Base-by-base conservation (phyloP, 2,329 filamentous ascomycete species). In the Metarhizium robertsii region DNA sequence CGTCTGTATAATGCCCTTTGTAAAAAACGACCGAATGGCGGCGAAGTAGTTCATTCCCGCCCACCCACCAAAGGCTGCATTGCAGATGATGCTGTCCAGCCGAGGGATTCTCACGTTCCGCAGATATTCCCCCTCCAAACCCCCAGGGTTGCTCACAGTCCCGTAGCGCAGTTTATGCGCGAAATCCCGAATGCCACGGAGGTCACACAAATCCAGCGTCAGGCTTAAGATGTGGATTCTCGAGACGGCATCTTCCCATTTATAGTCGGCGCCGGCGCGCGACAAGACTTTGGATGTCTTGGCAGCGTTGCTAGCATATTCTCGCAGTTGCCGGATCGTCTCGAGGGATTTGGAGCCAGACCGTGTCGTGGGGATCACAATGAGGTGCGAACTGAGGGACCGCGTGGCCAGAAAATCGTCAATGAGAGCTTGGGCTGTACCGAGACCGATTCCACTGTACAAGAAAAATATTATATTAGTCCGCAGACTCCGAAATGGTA, bases 21-120 rank as follows among this genome's bases (percentile, higher is more conserved):
- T 84, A 49, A 88, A 64, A 45, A 84, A 64, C 55, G 73, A 70
- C 62, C 69, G 73, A 34, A 84, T 69, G 1, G 88, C 83, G 54
- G 65, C 63, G 1, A 75, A 70, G 83, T 85, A 96, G 68, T 90
- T 74, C 56, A 95, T 68, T n/a, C 88, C 89, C 0, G 77, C 81
- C 88, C 90, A 96, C 2, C 90, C 91, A 25, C 91, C 90, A 43
- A 92, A 86, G 0, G 92, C 94, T 16, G 92, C 92, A 70, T 96
- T 96, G 67, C 89, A 86, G 42, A 97, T 77, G 25, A 94, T 77
- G 2, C 80, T 80, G 69, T 97, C 90, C 34, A 99, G 76, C 60
- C 86, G 84, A 2, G 88, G 85, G 45, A 90, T 75, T 20, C 71
- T 71, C 20, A 82, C 73, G 43, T 75, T 69, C 20, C 65, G 66